These are phyloP conservation scores for Ophiocordyceps camponoti-floridani DNA, from an alignment of 2,329 filamentous ascomycete genomes.

Conservation along the genomic window DNA sequence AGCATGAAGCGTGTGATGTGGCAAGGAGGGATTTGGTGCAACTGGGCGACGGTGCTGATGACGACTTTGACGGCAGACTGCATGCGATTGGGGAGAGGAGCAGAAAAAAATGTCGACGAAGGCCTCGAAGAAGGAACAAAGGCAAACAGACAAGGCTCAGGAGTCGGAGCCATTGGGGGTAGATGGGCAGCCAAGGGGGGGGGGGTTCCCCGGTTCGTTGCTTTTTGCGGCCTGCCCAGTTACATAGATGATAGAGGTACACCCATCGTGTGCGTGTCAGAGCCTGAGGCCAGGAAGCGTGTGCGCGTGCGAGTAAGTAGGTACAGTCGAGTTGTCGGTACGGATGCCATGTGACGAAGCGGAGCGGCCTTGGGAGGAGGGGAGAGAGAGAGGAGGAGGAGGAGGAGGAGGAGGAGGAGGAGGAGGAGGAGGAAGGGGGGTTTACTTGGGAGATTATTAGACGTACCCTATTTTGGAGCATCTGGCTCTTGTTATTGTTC, in stretches of 20 bases:
- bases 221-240: slow-evolving; percentile 1
- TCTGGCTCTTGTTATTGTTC: too few species aligned
- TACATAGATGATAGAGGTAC: background rate
- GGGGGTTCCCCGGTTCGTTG: slow-evolving; percentile 1
- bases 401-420: background rate
- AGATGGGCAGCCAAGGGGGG: background rate
- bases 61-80: slow-evolving; percentile 2
- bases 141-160: background rate
- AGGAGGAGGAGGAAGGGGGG: background rate
- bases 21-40: slow-evolving; percentile 3
- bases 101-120: background rate
- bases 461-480: too few species aligned
- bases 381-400: too few species aligned
- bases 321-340: too few species aligned
- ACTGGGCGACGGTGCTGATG: slow-evolving; percentile 1
- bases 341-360: too few species aligned
- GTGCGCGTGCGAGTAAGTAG: too few species aligned
- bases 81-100: background rate
- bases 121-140: background rate
- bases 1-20: slow-evolving; percentile 3
- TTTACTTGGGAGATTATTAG: too few species aligned
- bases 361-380: too few species aligned
- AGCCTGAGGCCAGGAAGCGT: too few species aligned
- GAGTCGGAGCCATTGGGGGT: background rate
- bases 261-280: too few species aligned